Evolutionary conservation across 2,329 filamentous ascomycete genomes (phyloP).

Genomic region (Fusarium sp.): DNA sequence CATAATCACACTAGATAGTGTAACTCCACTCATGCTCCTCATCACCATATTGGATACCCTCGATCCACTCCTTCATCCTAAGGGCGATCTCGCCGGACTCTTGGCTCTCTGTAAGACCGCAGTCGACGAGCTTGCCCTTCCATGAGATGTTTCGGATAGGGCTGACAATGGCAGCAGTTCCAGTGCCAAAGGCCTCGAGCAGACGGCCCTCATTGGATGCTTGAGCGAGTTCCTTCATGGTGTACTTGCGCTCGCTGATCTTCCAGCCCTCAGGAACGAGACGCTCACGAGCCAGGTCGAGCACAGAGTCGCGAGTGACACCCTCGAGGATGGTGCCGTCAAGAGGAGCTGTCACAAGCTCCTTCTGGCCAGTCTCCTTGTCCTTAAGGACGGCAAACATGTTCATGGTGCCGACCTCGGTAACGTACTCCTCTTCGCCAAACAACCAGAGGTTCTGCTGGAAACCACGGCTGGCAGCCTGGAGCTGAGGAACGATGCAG

Average conservation of each 20-base stretch:
- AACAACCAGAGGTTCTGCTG: constrained; percentile 99
- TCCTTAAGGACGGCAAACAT: constrained; percentile 89
- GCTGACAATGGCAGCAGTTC: constrained; percentile 93
- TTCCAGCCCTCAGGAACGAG: constrained; percentile 89
- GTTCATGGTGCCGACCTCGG: constrained; percentile 99
- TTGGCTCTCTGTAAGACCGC: constrained; percentile 82
- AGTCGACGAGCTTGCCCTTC: constrained; percentile 84
- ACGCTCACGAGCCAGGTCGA: constrained; percentile 86
- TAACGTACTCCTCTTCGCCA: constrained; percentile 93
- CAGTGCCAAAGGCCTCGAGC: constrained; percentile 92
- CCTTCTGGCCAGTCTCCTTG: constrained; percentile 89
- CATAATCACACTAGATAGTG: constrained; percentile 45
- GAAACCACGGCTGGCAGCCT: constrained; percentile 91
- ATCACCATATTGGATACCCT: constrained; percentile 94
- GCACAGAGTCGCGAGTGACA: constrained; percentile 91
- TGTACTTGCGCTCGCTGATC: constrained; percentile 89
- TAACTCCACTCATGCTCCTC: constrained; percentile 93
- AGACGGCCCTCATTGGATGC: constrained; percentile 87
- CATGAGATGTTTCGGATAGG: constrained; percentile 92
- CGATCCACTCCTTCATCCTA: constrained; percentile 96
- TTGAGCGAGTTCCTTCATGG: constrained; percentile 86
- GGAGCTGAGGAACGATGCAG: constrained; percentile 94
- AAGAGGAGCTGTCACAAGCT: constrained; percentile 93
- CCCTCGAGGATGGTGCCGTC: constrained; percentile 97
- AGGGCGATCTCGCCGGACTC: constrained; percentile 90